A percentile compares a stretch with the other conserved stretches of the same genome.
These are phyloP conservation scores for Lepidium campestre DNA, from an alignment of 441 rosid species.

Conservation along the genomic window DNA sequence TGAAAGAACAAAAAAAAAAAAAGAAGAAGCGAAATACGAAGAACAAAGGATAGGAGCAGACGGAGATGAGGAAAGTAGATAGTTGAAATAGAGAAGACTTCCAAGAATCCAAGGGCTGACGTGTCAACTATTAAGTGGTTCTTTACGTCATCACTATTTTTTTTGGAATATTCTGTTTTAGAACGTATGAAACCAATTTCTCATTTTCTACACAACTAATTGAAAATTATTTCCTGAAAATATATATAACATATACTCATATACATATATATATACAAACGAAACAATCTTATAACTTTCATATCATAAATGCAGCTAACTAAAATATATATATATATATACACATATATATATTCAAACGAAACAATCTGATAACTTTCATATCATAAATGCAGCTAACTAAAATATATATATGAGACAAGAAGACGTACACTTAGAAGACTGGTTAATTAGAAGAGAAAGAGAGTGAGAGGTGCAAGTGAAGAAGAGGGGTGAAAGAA, in stretches of 20 bases:
- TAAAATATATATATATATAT: too few relatives aligned
- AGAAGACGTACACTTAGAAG: neutral
- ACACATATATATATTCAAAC: too few relatives aligned
- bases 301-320: too few relatives aligned
- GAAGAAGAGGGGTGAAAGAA: neutral
- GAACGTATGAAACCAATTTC: neutral
- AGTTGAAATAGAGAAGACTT: slow-evolving; percentile 1
- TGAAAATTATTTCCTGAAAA: neutral
- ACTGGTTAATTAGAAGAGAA: neutral
- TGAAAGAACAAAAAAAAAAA: too few relatives aligned
- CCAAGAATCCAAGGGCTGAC: slow-evolving; percentile 21
- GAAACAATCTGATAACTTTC: slow-evolving; percentile 14
- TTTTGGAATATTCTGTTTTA: slow-evolving; percentile 1
- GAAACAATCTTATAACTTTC: too few relatives aligned
- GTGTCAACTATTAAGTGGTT: slow-evolving; percentile 21
- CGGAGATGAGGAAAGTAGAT: slow-evolving; percentile 12
- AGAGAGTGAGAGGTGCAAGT: slow-evolving; percentile 6
- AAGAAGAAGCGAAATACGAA: neutral
- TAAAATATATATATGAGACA: neutral
- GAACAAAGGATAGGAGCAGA: neutral
- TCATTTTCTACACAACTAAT: neutral
- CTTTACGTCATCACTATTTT: neutral
- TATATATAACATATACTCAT: too few relatives aligned
- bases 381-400: slow-evolving; percentile 12
- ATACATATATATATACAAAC: too few relatives aligned